Evolutionary conservation across 2,329 filamentous ascomycete species (phyloP).

Genomic region (Nothopassalora personata): DNA sequence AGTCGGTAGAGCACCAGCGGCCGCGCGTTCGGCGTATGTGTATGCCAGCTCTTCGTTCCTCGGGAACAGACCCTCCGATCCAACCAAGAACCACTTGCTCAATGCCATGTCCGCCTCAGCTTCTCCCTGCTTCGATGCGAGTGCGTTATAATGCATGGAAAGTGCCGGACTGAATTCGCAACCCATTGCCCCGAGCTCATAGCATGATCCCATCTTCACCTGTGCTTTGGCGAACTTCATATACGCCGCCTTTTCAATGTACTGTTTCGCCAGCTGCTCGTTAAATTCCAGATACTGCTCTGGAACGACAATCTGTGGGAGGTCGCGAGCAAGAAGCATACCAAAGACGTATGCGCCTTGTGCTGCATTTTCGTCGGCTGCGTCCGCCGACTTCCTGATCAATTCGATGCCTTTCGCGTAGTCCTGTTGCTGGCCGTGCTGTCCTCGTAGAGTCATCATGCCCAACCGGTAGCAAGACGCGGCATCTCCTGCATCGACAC

Average conservation of each 20-base stretch:
- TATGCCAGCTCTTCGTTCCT: slow-evolving; percentile 96
- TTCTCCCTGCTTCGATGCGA: slow-evolving; percentile 87
- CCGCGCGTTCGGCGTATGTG: slow-evolving; percentile 82
- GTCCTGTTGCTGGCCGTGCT: slow-evolving; percentile 85
- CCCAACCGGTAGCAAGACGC: slow-evolving; percentile 82
- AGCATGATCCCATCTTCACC: slow-evolving; percentile 92
- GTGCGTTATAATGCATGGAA: slow-evolving; percentile 90
- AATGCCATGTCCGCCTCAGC: slow-evolving; percentile 91
- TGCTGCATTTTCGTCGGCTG: slow-evolving; percentile 90
- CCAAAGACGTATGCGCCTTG: slow-evolving; percentile 87
- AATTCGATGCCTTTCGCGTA: slow-evolving; percentile 71
- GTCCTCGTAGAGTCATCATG: slow-evolving; percentile 95
- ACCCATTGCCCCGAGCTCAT: slow-evolving; percentile 86
- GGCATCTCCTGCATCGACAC: slow-evolving; percentile 75
- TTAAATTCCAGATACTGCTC: slow-evolving; percentile 65
- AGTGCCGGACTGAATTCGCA: slow-evolving; percentile 92
- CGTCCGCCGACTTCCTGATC: slow-evolving; percentile 76
- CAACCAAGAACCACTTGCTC: slow-evolving; percentile 97
- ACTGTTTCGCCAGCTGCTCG: slow-evolving; percentile 68
- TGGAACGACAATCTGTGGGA: slow-evolving; percentile 84
- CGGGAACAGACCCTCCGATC: slow-evolving; percentile 82
- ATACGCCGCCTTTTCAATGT: slow-evolving; percentile 94
- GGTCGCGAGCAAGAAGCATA: slow-evolving; percentile 84
- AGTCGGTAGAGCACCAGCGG: slow-evolving; percentile 72
- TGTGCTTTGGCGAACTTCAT: slow-evolving; percentile 95